Evolutionary conservation across 768 basidiomycete species (phyloP).

Genomic region (Epithele typhae): DNA sequence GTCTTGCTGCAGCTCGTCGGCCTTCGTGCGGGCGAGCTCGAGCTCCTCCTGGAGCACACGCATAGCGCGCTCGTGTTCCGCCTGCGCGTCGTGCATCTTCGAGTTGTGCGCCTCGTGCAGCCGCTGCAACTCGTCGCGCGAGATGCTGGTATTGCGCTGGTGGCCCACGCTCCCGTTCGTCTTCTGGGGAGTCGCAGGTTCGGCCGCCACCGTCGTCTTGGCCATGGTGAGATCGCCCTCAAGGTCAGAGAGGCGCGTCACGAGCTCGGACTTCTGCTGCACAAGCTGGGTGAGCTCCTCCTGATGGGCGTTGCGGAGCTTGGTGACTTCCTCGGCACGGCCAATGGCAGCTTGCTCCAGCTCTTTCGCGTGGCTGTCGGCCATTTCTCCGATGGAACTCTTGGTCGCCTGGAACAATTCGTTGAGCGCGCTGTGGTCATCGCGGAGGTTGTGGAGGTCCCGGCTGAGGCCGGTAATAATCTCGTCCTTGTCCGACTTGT

Average conservation of each 20-base stretch:
- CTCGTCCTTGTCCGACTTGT: slow-evolving; percentile 42
- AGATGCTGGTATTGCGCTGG: slow-evolving; percentile 44
- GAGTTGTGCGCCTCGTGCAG: slow-evolving; percentile 83
- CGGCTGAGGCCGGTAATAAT: slow-evolving; percentile 53
- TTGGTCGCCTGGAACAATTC: slow-evolving; percentile 68
- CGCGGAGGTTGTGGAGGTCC: slow-evolving; percentile 60
- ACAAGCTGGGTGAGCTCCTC: slow-evolving; percentile 54
- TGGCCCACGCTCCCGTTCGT: slow-evolving; percentile 47
- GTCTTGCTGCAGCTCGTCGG: slow-evolving; percentile 55
- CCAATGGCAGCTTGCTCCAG: slow-evolving; percentile 70
- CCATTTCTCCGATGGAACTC: slow-evolving; percentile 65
- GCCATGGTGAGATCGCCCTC: slow-evolving; percentile 72
- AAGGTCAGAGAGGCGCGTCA: slow-evolving; percentile 62
- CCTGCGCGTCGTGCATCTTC: slow-evolving; percentile 71
- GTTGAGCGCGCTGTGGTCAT: slow-evolving; percentile 61
- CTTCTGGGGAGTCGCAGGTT: slow-evolving; percentile 44
- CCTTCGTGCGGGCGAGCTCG: slow-evolving; percentile 43
- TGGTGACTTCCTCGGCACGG: slow-evolving; percentile 68
- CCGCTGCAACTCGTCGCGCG: slow-evolving; percentile 72
- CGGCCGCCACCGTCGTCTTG: slow-evolving; percentile 50
- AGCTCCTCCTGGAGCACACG: slow-evolving; percentile 54
- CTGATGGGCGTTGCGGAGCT: slow-evolving; percentile 54
- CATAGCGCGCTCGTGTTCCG: slow-evolving; percentile 57
- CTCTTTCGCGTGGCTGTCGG: slow-evolving; percentile 63
- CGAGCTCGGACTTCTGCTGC: slow-evolving; percentile 58